Evolutionary conservation across 495 filamentous ascomycete species (phyloP).

Genomic region (Xylaria intraflava): DNA sequence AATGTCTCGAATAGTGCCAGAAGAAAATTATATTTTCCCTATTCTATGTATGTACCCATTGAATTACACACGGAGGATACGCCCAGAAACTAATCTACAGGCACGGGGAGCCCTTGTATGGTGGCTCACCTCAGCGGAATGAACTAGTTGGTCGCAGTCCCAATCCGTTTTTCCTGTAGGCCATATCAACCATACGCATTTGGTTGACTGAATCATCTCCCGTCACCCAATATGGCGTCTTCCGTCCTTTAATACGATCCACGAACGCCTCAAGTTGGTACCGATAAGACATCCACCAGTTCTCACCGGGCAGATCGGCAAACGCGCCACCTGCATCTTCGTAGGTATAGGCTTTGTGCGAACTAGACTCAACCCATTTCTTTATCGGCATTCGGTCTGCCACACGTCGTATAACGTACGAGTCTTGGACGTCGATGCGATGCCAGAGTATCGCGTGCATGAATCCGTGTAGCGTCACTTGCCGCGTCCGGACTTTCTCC

Average conservation of each 20-base stretch:
- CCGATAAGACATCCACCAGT: conserved; percentile 43
- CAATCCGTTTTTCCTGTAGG: conserved; percentile 39
- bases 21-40: too few relatives aligned
- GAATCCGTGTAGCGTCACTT: conserved; percentile 35
- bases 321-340: conserved; percentile 18
- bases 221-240: conserved; percentile 41
- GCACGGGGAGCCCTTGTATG: too few relatives aligned
- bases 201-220: conserved; percentile 43
- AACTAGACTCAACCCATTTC: conserved; percentile 33
- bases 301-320: conserved; percentile 22
- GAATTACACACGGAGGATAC: too few relatives aligned
- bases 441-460: conserved; percentile 37
- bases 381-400: conserved; percentile 23
- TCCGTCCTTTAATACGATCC: conserved; percentile 38
- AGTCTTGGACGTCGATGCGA: conserved; percentile 43
- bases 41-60: too few relatives aligned
- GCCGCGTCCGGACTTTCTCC: conserved; percentile 28
- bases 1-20: too few relatives aligned
- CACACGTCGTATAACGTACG: conserved; percentile 26
- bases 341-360: conserved; percentile 39
- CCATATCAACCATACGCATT: conserved; percentile 44
- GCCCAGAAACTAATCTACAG: too few relatives aligned
- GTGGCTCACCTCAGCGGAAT: too few relatives aligned
- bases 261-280: conserved; percentile 50
- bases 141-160: too few relatives aligned